Base-by-base conservation (phyloP, 176 grass and related monocot species). In the Lolium multiflorum region DNA sequence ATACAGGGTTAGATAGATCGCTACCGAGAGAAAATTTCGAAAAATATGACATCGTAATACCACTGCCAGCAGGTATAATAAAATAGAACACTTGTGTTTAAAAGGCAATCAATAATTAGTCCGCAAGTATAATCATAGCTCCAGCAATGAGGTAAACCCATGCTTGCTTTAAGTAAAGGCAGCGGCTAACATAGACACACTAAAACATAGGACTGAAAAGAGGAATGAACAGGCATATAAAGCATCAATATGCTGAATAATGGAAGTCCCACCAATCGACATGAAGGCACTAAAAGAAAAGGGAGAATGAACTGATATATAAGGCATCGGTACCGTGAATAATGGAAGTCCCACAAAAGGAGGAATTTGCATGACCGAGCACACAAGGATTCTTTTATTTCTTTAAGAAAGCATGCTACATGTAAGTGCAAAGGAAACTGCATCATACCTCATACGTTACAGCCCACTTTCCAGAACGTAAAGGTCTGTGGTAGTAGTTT, bases 391-490 rank as follows among this genome's bases (percentile, higher is more conserved):
- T 44, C 11, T 21, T 76, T 62, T 0, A 11, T 26, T 35, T 16
- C 5, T 78, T 39, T 73, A 80, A 35, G 21, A 43, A 3, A 59
- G 10, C 44, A 63, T 51, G 7, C 28, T 66, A 50, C 15, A 46
- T 18, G 50, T 44, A 80, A 25, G 39, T 54, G 31, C 61, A 64
- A 16, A 92, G 55, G 65, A 63, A 78, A 71, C 24, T 26, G 50
- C 41, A 62, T 80, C 72, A 79, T 91, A 97, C 95, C 92, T 97
- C 95, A 81, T 94, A 97, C 66, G 92, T 92, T 4, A 97, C 92
- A 78, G 95, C 84, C 95, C 95, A 97, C 87, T 97, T 97, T 57
- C 95, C 95, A 83, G 84, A 85, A 83, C 95, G 77, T 59, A 97
- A 60, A 20, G 95, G 95, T 28, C 84, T 79, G 67, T 97, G 95